Evolutionary conservation across 2,329 filamentous ascomycete species (phyloP), one percentile per base, ranked within the genome.

Genomic region (Alternaria burnsii): DNA sequence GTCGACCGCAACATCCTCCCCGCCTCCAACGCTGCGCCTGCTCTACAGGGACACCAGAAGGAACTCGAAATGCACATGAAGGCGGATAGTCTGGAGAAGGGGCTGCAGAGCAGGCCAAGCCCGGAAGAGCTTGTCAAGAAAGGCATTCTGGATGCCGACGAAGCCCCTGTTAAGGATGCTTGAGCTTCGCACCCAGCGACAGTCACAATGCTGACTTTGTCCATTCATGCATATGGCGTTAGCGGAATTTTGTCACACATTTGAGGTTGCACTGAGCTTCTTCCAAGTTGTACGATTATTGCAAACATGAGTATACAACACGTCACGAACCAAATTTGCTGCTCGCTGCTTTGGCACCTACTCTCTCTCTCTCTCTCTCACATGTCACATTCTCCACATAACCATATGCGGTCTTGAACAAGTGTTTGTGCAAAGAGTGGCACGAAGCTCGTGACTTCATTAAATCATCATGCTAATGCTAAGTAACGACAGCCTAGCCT

Each of bases 61-160:
- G 92, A 97, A 82, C 88, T 97, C 42, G 88, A 93, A 79, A 93
- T 89, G 77, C 90, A 93, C 78, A 97, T 97, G 93, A 87, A 91
- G 14, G 91, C 89, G 61, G 92, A 97, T 78, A 90, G 86, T 56
- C 85, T 97, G 63, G 95, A 97, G 79, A 93, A 96, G 74, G 94
- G 94, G 78, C 88, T 97, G 64, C 87, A 90, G 73, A 86, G 90
- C 71, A 86, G 94, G 20, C 94, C 94, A 1, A 84, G 87, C 36
- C 90, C 91, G 11, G 91, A 93, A 67, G 85, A 90, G 52, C 82
- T 97, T 64, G 84, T 97, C 59, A 88, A 91, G 72, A 88, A 91
- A 69, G 93, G 93, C 5, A 92, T 97, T 56, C 81, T 97, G 66
- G 88, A 74, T n/a, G 74, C 61, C 16, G 73, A 75, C 4, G 75